Evolutionary conservation across 306 rosid genomes (phyloP), one percentile per base, ranked within the genome.

Genomic region (Sicyos edulis): DNA sequence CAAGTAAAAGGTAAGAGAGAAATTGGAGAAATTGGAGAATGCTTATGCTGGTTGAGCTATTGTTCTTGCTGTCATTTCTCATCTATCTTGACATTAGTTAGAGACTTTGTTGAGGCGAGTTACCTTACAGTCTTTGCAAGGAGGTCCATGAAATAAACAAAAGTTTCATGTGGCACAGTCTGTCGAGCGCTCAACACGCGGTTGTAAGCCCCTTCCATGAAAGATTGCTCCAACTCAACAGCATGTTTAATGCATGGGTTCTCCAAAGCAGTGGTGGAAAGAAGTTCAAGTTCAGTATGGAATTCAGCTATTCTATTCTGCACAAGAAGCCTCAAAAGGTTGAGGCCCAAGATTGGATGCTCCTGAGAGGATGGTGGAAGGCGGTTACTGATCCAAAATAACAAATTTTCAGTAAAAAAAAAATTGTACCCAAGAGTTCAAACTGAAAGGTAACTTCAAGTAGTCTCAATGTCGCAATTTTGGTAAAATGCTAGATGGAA

Each of bases 121-220:
- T 83, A 95, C 99, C 97, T 91, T 60, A 95, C 96, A 16, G 99
- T 95, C 86, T 95, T 95, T 15, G 97, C 99, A 79, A 93, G 74
- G 74, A 93, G 97, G 82, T 93, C 99, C 99, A 93, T 88, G 81
- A 93, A 93, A 74, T 93, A 87, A 62, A 75, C 95, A 17, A 88
- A 93, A 51, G 97, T 89, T 63, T 93, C 89, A 70, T 93, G 95
- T 3, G 99, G 99, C 54, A 87, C 97, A 2, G 89, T 87, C 80
- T 91, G 97, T 70, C 97, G 83, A 71, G 99, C 99, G 83, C 86
- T 85, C 87, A 93, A 83, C 42, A 93, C 99, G 22, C 96, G 95
- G 57, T 93, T 93, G 86, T 93, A 93, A 71, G 99, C 99, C 51
- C 99, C 97, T 83, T 93, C 99, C 99, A 93, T 95, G 79, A 95